These are phyloP conservation scores for Deinandra increscens DNA, from an alignment of 129 eudicot genomes.

Conservation along the genomic window DNA sequence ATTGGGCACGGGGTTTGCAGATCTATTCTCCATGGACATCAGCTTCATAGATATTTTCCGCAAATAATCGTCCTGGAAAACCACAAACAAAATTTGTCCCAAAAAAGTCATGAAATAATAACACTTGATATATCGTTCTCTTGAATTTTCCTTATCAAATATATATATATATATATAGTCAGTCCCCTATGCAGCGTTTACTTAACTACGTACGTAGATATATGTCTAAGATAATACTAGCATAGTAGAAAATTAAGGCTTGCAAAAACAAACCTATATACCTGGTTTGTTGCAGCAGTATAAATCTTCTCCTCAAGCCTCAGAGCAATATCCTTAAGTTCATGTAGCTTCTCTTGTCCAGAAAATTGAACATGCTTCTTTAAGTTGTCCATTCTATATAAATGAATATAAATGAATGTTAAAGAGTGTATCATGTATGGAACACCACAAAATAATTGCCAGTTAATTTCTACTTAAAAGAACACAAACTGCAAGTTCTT, in stretches of 20 bases:
- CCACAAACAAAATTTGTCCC: background rate
- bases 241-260: slow-evolving; percentile 7
- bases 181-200: background rate
- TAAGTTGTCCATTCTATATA: slow-evolving; percentile 67
- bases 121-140: slow-evolving; percentile 9
- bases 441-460: background rate
- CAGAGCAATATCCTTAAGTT: slow-evolving; percentile 55
- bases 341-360: slow-evolving; percentile 72
- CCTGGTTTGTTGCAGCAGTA: slow-evolving; percentile 70
- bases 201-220: background rate
- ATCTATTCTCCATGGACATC: slow-evolving; percentile 64
- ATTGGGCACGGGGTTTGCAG: slow-evolving; percentile 53
- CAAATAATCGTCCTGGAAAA: slow-evolving; percentile 71
- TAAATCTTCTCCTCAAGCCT: slow-evolving; percentile 73
- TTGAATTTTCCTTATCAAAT: slow-evolving; percentile 4
- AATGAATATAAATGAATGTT: slow-evolving; percentile 7
- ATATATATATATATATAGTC: no score
- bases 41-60: slow-evolving; percentile 73
- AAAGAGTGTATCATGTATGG: background rate
- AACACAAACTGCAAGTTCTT: background rate
- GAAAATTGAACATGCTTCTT: slow-evolving; percentile 67
- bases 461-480: background rate
- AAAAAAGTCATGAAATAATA: background rate
- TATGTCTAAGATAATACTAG: background rate
- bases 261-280: slow-evolving; percentile 41